A percentile compares a stretch with the other conserved stretches of the same genome.
Conservation (phyloP, 345 rosid genomes). For the Ceriops decandra region DNA sequence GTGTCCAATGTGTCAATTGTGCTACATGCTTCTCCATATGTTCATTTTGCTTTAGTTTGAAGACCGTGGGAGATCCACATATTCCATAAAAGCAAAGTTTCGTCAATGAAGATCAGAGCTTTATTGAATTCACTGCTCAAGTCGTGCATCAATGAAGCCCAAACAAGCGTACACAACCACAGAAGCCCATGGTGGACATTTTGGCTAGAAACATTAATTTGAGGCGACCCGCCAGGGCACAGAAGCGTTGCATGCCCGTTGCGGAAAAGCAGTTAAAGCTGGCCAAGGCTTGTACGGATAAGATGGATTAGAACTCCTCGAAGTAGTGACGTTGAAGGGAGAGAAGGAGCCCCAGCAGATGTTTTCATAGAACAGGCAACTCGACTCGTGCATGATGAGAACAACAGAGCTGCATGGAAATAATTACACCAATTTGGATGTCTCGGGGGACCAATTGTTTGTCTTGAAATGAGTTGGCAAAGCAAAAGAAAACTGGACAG, state of each 20-base stretch:
- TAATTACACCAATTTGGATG: neutral
- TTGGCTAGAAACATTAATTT: conserved; percentile 5
- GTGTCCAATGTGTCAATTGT: neutral
- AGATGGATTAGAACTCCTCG: neutral
- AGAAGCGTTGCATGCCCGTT: neutral
- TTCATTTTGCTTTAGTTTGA: neutral
- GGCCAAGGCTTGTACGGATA: neutral
- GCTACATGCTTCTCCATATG: neutral
- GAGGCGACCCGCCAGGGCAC: neutral
- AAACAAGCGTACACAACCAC: neutral
- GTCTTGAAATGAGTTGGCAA: conserved; percentile 8
- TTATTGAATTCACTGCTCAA: too few species aligned
- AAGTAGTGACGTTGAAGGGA: conserved; percentile 12
- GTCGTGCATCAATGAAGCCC: too few species aligned
- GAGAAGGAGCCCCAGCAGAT: conserved; percentile 1
- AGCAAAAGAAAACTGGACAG: neutral
- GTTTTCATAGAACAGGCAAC: conserved; percentile 10
- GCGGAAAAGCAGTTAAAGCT: neutral
- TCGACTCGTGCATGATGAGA: neutral
- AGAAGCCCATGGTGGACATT: neutral
- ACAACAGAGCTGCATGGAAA: neutral
- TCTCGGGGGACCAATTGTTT: conserved; percentile 11
- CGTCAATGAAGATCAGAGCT: too few species aligned
- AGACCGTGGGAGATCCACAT: too few species aligned
- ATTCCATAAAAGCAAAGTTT: too few species aligned